Conservation (phyloP, 768 basidiomycete species). For the Russula compacta region DNA sequence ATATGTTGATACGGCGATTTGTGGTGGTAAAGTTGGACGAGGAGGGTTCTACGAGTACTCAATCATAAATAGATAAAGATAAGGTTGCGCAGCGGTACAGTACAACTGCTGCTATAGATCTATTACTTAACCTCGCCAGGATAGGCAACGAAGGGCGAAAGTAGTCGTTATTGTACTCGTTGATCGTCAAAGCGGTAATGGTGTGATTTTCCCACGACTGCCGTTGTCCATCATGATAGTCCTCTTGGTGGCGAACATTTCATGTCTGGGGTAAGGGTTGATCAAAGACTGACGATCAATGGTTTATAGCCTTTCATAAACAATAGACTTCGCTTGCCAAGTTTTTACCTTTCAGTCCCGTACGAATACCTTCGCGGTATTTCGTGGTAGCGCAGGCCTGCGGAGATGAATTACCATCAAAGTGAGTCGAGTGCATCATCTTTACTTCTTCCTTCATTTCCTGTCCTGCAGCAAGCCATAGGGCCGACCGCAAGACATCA, state of each 20-base stretch:
- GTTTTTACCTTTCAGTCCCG: background rate
- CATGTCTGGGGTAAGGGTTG: background rate
- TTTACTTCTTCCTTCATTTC: too few relatives aligned
- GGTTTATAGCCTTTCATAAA: background rate
- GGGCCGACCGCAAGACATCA: background rate
- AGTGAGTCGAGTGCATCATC: background rate
- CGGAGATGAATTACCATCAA: background rate
- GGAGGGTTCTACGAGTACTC: background rate
- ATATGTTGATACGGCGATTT: conserved; percentile 74
- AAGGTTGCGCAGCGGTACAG: too few relatives aligned
- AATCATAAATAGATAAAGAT: background rate
- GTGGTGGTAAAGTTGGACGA: conserved; percentile 37
- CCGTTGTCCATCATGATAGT: background rate
- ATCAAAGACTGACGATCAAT: background rate
- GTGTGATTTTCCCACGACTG: background rate
- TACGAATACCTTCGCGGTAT: background rate
- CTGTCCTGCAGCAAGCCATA: background rate
- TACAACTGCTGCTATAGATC: background rate
- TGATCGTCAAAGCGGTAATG: background rate
- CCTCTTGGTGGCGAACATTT: background rate
- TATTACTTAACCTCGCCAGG: background rate
- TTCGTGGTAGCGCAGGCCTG: background rate
- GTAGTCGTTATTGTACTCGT: background rate
- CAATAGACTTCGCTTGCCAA: background rate
- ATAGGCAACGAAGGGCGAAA: background rate